phyloP scores from a whole-genome alignment of 2,329 filamentous ascomycete species.

The Fusarium secorum region DNA sequence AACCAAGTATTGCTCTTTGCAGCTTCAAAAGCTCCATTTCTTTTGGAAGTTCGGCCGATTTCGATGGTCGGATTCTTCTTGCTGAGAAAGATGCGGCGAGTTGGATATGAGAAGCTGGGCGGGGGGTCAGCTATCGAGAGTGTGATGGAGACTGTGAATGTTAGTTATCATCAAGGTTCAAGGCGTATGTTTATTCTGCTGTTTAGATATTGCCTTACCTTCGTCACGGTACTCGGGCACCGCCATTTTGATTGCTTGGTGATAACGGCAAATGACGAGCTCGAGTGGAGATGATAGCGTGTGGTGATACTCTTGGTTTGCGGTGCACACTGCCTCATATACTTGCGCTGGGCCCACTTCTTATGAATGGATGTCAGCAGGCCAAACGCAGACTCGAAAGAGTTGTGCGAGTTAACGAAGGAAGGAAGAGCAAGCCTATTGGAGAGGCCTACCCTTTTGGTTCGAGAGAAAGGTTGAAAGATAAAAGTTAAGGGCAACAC shows the following conservation, averaged over 20 bases:
- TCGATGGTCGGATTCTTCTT: slow-evolving; percentile 41
- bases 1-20: slow-evolving; percentile 69
- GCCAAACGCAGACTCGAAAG: slow-evolving; percentile 7
- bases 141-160: slow-evolving; percentile 44
- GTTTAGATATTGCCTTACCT: slow-evolving; percentile 21
- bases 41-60: slow-evolving; percentile 57
- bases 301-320: slow-evolving; percentile 1
- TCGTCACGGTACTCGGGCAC: slow-evolving; percentile 40
- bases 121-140: slow-evolving; percentile 39
- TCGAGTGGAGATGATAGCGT: background rate
- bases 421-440: background rate
- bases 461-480: slow-evolving; percentile 4
- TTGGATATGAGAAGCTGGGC: slow-evolving; percentile 31
- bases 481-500: slow-evolving; percentile 16
- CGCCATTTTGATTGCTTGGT: slow-evolving; percentile 26
- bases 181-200: background rate
- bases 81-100: slow-evolving; percentile 46
- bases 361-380: slow-evolving; percentile 22
- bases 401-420: background rate
- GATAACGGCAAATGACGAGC: background rate
- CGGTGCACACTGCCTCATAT: background rate
- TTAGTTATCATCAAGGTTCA: slow-evolving; percentile 15
- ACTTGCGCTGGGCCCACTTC: slow-evolving; percentile 1
- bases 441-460: background rate
- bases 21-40: slow-evolving; percentile 46